Percentiles rank a stretch among this genome's conserved stretches.
phyloP scores from a whole-genome alignment of 164 flowering plant species.

The Houttuynia cordata region DNA sequence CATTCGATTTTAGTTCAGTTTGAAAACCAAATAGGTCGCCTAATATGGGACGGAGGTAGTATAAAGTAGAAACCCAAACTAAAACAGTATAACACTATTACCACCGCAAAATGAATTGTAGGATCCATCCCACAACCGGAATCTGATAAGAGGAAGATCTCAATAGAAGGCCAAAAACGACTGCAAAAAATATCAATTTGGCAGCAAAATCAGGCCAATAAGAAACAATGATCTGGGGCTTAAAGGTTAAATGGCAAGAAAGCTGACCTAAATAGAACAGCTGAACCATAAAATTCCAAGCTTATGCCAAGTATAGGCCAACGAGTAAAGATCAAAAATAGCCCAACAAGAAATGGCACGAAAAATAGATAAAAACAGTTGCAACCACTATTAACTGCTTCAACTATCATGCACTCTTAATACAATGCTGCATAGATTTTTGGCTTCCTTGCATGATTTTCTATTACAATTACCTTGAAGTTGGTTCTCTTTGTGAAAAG shows the following conservation, averaged over 20 bases:
- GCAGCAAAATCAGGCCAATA: slow-evolving; percentile 1
- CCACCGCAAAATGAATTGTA: slow-evolving; percentile 17
- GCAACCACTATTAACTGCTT: background rate
- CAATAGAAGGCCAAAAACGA: slow-evolving; percentile 61
- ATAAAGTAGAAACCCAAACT: background rate
- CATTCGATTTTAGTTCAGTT: no score
- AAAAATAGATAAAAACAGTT: background rate
- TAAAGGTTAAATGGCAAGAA: slow-evolving; percentile 2
- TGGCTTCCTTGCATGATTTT: background rate
- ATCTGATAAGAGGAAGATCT: slow-evolving; percentile 51
- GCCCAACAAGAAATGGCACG: slow-evolving; percentile 50
- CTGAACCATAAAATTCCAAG: slow-evolving; percentile 53
- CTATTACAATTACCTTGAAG: slow-evolving; percentile 40
- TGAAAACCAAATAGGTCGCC: no score
- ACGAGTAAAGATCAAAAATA: slow-evolving; percentile 62
- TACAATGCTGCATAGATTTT: background rate
- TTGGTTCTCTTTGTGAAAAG: slow-evolving; percentile 45
- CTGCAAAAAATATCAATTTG: slow-evolving; percentile 22
- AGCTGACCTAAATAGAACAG: slow-evolving; percentile 59
- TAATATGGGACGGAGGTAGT: no score
- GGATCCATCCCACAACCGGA: slow-evolving; percentile 65
- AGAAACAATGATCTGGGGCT: background rate
- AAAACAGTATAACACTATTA: background rate
- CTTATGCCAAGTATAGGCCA: slow-evolving; percentile 73
- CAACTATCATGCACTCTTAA: background rate